These are phyloP conservation scores for Pseudogymnoascus sp. DNA, from an alignment of 2,329 filamentous ascomycete species.

Conservation along the genomic window DNA sequence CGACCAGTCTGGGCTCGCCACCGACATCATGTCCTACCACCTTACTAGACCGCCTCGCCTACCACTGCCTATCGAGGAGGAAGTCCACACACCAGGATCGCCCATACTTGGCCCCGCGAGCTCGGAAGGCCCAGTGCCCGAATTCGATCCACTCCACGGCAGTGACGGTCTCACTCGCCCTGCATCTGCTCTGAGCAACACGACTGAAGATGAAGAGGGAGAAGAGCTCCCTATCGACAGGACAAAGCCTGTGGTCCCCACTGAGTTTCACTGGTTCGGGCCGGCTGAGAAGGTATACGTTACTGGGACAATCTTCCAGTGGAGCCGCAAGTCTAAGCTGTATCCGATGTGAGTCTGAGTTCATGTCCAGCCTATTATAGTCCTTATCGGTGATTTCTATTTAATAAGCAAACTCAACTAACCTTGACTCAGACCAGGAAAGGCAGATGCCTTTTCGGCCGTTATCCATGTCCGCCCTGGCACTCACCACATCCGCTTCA, in stretches of 20 bases:
- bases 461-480: constrained; percentile 79
- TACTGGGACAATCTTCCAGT: constrained; percentile 93
- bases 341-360: constrained; percentile 56
- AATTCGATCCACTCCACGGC: constrained; percentile 41
- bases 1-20: constrained; percentile 38
- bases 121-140: constrained; percentile 25
- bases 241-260: constrained; percentile 71
- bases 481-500: constrained; percentile 93
- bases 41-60: constrained; percentile 72
- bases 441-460: constrained; percentile 60
- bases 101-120: constrained; percentile 73
- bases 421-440: constrained; percentile 25
- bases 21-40: constrained; percentile 51
- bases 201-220: constrained; percentile 71
- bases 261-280: constrained; percentile 74
- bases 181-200: constrained; percentile 51
- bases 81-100: constrained; percentile 79
- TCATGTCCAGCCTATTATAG: constrained; percentile 33
- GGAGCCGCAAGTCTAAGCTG: constrained; percentile 88
- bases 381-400: neutral
- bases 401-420: constrained; percentile 6
- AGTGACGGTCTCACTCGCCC: constrained; percentile 38
- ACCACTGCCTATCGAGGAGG: constrained; percentile 88
- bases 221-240: constrained; percentile 72
- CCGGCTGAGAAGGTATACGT: constrained; percentile 89